Conservation (phyloP, 1,284 basidiomycete genomes). For the Grifola frondosa region DNA sequence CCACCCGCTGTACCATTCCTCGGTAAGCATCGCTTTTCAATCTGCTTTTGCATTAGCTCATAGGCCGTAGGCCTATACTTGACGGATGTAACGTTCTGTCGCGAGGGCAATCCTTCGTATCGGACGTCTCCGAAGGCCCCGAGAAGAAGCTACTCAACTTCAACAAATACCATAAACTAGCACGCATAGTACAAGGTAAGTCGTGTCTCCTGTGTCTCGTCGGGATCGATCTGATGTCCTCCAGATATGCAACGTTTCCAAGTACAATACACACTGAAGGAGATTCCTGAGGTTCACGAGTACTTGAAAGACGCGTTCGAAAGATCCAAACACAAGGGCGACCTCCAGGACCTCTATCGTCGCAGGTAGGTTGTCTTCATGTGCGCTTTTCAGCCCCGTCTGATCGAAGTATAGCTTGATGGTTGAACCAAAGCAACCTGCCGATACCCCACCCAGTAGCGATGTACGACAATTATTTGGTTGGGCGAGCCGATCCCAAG, state of each 20-base stretch:
- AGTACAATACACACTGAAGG: slow-evolving; percentile 77
- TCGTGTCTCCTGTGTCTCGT: slow-evolving; percentile 6
- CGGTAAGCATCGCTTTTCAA: slow-evolving; percentile 47
- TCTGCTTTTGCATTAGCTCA: slow-evolving; percentile 2
- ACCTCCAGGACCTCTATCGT: slow-evolving; percentile 78
- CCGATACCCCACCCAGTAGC: slow-evolving; percentile 62
- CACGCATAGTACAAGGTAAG: slow-evolving; percentile 81
- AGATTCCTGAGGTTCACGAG: slow-evolving; percentile 81
- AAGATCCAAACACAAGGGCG: slow-evolving; percentile 68
- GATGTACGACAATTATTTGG: slow-evolving; percentile 75
- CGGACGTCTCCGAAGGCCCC: slow-evolving; percentile 77
- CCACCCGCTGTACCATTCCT: slow-evolving; percentile 92
- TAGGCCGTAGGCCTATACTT: slow-evolving; percentile 67
- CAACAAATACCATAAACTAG: slow-evolving; percentile 91
- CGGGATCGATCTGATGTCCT: slow-evolving; percentile 3
- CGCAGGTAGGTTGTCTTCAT: slow-evolving; percentile 56
- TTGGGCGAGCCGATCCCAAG: slow-evolving; percentile 67
- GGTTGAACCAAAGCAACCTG: slow-evolving; percentile 76
- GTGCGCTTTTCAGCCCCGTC: slow-evolving; percentile 2
- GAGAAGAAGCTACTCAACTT: slow-evolving; percentile 90
- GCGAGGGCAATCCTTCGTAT: slow-evolving; percentile 89
- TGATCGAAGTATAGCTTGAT: slow-evolving; percentile 51
- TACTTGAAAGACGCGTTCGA: slow-evolving; percentile 75
- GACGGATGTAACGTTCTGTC: slow-evolving; percentile 93
- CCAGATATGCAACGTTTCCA: slow-evolving; percentile 94